Evolutionary conservation across 2,329 filamentous ascomycete species (phyloP), one percentile per base, ranked within the genome.

Genomic region (Erysiphe neolycopersici): DNA sequence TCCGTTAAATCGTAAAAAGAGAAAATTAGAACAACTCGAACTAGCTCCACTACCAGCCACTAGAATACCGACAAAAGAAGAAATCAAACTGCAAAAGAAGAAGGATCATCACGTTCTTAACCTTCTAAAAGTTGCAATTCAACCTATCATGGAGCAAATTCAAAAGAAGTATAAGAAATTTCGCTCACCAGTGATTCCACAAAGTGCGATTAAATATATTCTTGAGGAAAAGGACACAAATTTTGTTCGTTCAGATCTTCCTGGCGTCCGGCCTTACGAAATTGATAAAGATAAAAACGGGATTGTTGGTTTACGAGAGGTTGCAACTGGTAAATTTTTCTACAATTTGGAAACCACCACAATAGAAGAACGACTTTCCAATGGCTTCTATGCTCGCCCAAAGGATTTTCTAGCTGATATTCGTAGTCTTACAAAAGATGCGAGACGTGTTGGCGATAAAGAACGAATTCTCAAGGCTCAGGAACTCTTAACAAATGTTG

Each of bases 61-160:
- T 8, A 70, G 73, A 46, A 64, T 71, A 39, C 63, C 72, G 1
- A 79, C 75, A 26, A 85, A 84, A 56, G 79, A 79, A 44, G 81
- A 94, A 54, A 68, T 80, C 46, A 84, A 83, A 56, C 72, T 70
- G 2, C 74, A 87, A 57, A 79, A 79, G 60, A 79, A 83, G 59
- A 72, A 73, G 48, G 91, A 98, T 55, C 76, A 82, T 41, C 75
- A 87, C 49, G 72, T 77, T 11, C 67, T 95, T 44, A 94, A 95
- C 57, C 64, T 78, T 46, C 64, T 98, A 50, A 98, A 95, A 63
- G 75, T 92, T 35, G 67, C 78, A 43, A 73, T 98, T 44, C 85
- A 94, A 59, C 83, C 82, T 1, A 82, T 95, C 51, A 94, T 98
- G 84, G 87, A 98, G 51, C 83, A 94, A 60, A 82, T 98, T 56